phyloP scores from a whole-genome alignment of 768 basidiomycete genomes.

The Lactarius psammicola region DNA sequence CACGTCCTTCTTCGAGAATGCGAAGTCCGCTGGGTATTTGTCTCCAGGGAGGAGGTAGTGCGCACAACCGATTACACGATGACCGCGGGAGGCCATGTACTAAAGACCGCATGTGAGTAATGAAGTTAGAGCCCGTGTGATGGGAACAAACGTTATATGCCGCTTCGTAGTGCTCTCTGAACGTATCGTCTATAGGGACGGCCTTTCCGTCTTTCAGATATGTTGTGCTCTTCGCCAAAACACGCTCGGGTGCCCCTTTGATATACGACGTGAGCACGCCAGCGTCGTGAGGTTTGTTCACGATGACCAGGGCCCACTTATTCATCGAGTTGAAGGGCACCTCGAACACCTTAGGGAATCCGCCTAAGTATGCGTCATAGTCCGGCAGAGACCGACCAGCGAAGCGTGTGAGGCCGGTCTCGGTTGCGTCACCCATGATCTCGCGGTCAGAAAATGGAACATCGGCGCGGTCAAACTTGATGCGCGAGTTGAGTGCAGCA shows the following conservation, averaged over 20 bases:
- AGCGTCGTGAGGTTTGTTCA: conserved; percentile 51
- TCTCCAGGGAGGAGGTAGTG: conserved; percentile 53
- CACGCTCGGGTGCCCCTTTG: conserved; percentile 70
- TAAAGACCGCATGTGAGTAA: conserved; percentile 30
- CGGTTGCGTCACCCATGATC: conserved; percentile 72
- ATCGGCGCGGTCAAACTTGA: conserved; percentile 67
- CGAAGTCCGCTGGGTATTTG: conserved; percentile 45
- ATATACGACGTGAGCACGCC: conserved; percentile 56
- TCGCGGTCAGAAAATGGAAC: conserved; percentile 58
- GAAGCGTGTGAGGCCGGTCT: conserved; percentile 69
- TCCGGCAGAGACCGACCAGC: conserved; percentile 54
- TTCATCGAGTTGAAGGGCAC: conserved; percentile 73
- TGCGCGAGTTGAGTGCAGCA: conserved; percentile 61
- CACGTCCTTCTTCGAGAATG: conserved; percentile 54
- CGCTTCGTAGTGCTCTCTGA: conserved; percentile 51
- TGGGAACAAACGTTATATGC: conserved; percentile 53
- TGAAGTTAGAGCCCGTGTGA: neutral
- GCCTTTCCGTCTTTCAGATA: conserved; percentile 52
- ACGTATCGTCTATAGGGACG: conserved; percentile 54
- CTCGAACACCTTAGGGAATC: conserved; percentile 62
- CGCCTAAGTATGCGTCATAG: conserved; percentile 54
- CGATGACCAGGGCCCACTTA: conserved; percentile 72
- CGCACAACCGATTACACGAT: conserved; percentile 73
- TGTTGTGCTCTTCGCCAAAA: conserved; percentile 60
- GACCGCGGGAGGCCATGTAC: conserved; percentile 78